phyloP scores from a whole-genome alignment of 2,329 filamentous ascomycete genomes.

The Calonectria hongkongensis region DNA sequence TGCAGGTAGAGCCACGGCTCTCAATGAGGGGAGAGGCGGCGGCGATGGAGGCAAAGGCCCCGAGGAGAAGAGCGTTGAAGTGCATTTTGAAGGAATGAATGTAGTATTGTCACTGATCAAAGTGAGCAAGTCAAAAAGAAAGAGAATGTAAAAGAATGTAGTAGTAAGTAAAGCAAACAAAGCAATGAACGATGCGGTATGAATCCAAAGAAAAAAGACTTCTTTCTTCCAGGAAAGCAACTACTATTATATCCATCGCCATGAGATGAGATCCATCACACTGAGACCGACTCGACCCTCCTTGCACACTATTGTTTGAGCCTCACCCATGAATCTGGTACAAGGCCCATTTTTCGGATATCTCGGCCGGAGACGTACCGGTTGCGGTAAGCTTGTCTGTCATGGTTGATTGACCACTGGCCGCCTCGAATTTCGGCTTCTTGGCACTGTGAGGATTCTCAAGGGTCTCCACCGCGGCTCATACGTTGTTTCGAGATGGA shows the following conservation, averaged over 20 bases:
- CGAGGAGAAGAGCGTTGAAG: constrained; percentile 50
- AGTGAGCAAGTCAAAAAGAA: neutral
- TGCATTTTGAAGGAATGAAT: constrained; percentile 28
- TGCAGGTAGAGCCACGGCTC: constrained; percentile 63
- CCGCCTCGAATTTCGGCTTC: constrained; percentile 21
- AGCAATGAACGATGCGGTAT: constrained; percentile 2
- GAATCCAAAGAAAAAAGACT: constrained; percentile 2
- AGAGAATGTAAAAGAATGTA: constrained; percentile 25
- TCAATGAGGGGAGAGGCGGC: constrained; percentile 50
- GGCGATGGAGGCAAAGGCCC: constrained; percentile 52
- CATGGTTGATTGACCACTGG: constrained; percentile 2
- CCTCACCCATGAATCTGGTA: constrained; percentile 18
- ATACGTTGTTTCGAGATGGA: neutral
- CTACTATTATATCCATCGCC: constrained; percentile 18
- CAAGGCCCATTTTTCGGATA: constrained; percentile 19
- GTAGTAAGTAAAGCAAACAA: constrained; percentile 4
- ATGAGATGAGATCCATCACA: no score
- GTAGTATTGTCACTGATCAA: constrained; percentile 13
- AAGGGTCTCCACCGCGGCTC: constrained; percentile 18
- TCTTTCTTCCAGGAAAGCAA: neutral
- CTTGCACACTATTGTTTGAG: constrained; percentile 12
- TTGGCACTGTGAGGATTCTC: constrained; percentile 15
- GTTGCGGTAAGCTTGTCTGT: neutral
- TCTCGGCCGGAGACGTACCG: constrained; percentile 22
- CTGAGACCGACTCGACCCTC: neutral